Evolutionary conservation across 1,284 basidiomycete genomes (phyloP).

Genomic region (Boletellus deceptivus): DNA sequence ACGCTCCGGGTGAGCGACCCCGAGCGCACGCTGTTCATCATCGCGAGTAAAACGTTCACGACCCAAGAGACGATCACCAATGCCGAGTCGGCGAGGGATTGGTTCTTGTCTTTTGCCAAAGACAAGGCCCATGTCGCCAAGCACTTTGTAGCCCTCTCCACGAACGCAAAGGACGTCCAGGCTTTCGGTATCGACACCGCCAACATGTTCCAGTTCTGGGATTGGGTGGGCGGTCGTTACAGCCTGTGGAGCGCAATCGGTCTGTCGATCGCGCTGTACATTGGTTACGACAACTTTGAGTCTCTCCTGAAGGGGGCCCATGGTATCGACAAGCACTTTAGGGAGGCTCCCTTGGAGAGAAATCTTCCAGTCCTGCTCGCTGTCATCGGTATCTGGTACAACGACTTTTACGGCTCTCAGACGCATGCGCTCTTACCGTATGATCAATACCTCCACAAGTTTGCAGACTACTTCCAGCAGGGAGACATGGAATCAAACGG

Average conservation of each 20-base stretch:
- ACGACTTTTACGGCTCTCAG: slow-evolving; percentile 95
- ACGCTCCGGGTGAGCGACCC: slow-evolving; percentile 81
- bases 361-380: slow-evolving; percentile 94
- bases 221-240: slow-evolving; percentile 99
- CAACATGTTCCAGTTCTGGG: slow-evolving; percentile 99
- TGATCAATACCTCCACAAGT: slow-evolving; percentile 98
- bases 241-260: slow-evolving; percentile 98
- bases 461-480: slow-evolving; percentile 99
- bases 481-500: slow-evolving; percentile 99
- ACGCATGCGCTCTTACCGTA: slow-evolving; percentile 95
- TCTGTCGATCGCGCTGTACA: slow-evolving; percentile 88
- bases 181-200: slow-evolving; percentile 90
- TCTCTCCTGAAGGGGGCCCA: slow-evolving; percentile 90
- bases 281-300: slow-evolving; percentile 95
- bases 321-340: slow-evolving; percentile 98
- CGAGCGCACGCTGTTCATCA: slow-evolving; percentile 95
- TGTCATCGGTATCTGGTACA: slow-evolving; percentile 97
- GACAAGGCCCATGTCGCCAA: slow-evolving; percentile 94
- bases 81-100: slow-evolving; percentile 88
- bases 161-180: slow-evolving; percentile 93
- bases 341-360: slow-evolving; percentile 80
- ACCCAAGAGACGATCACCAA: slow-evolving; percentile 99
- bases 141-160: slow-evolving; percentile 98
- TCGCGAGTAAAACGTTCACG: slow-evolving; percentile 98
- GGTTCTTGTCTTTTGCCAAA: slow-evolving; percentile 87